Percentiles rank a stretch among this genome's conserved stretches.
Evolutionary conservation across 495 filamentous ascomycete genomes (phyloP).

Genomic region (Tuber calosporum): DNA sequence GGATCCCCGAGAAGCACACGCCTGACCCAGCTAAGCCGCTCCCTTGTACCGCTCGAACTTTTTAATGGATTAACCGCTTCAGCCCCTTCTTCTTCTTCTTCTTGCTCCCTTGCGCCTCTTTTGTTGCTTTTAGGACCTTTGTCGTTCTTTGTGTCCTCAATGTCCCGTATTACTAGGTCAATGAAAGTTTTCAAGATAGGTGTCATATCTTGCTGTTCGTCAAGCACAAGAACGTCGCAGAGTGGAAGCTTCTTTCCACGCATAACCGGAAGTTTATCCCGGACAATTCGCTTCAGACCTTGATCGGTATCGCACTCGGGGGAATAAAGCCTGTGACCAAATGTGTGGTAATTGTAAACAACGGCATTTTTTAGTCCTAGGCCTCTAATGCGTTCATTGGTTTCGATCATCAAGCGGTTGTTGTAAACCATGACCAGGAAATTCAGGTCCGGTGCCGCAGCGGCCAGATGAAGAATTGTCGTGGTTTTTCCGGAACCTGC

Average conservation of each 20-base stretch:
- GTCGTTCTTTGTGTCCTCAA: neutral
- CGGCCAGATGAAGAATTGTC: constrained; percentile 10
- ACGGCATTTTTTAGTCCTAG: constrained; percentile 13
- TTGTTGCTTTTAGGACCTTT: neutral
- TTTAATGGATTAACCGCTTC: neutral
- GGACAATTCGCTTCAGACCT: constrained; percentile 20
- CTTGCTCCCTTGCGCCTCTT: neutral
- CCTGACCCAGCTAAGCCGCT: neutral
- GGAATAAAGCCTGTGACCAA: constrained; percentile 13
- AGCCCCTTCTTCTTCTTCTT: neutral
- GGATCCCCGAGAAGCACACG: constrained; percentile 16
- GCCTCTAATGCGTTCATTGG: neutral
- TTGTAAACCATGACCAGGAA: constrained; percentile 27
- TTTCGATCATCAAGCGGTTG: constrained; percentile 13
- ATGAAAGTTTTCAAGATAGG: constrained; percentile 12
- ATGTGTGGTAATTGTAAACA: constrained; percentile 16
- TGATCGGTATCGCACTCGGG: constrained; percentile 17
- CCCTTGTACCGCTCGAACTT: neutral
- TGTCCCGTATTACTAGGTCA: constrained; percentile 4
- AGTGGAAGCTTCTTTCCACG: constrained; percentile 3
- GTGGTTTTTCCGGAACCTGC: constrained; percentile 28
- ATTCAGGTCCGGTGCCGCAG: neutral
- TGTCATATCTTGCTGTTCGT: constrained; percentile 25
- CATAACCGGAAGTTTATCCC: neutral
- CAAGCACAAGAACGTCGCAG: constrained; percentile 14